phyloP scores from a whole-genome alignment of 331 rosid genomes.

The Telfairia occidentalis region DNA sequence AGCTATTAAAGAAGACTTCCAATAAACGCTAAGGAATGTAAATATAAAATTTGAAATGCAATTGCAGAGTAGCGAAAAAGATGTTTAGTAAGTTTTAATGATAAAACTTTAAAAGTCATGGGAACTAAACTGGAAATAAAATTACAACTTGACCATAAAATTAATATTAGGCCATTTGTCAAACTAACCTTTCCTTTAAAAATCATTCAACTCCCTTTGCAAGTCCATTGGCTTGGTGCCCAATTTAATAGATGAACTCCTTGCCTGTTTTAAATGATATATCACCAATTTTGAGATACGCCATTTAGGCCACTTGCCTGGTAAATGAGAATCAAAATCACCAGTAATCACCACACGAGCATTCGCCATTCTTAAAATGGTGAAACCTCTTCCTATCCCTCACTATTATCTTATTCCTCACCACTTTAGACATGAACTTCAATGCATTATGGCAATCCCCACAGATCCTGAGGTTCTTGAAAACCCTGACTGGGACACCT shows the following conservation, averaged over 20 bases:
- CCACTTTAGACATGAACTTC: slow-evolving; percentile 19
- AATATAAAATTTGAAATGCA: background rate
- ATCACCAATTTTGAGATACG: background rate
- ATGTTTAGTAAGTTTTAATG: background rate
- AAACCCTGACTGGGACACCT: background rate
- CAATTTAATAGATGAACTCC: background rate
- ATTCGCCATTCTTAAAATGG: slow-evolving; percentile 16
- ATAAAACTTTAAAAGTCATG: background rate
- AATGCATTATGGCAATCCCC: slow-evolving; percentile 7
- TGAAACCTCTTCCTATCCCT: slow-evolving; percentile 27
- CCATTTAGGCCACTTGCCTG: too few relatives aligned
- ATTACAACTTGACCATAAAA: background rate
- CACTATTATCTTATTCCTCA: slow-evolving; percentile 14
- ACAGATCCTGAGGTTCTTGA: slow-evolving; percentile 7
- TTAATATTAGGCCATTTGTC: background rate
- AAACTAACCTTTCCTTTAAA: background rate
- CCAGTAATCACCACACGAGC: slow-evolving; percentile 28
- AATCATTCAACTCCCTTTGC: background rate
- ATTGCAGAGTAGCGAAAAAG: background rate
- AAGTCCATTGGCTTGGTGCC: background rate
- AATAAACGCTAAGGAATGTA: background rate
- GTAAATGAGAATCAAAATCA: background rate
- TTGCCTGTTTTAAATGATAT: background rate
- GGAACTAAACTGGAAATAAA: background rate
- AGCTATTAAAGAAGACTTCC: background rate